A percentile compares a stretch with the other conserved stretches of the same genome.
These are phyloP conservation scores for Nannizziopsis barbatae DNA, from an alignment of 2,329 filamentous ascomycete species.

Conservation along the genomic window DNA sequence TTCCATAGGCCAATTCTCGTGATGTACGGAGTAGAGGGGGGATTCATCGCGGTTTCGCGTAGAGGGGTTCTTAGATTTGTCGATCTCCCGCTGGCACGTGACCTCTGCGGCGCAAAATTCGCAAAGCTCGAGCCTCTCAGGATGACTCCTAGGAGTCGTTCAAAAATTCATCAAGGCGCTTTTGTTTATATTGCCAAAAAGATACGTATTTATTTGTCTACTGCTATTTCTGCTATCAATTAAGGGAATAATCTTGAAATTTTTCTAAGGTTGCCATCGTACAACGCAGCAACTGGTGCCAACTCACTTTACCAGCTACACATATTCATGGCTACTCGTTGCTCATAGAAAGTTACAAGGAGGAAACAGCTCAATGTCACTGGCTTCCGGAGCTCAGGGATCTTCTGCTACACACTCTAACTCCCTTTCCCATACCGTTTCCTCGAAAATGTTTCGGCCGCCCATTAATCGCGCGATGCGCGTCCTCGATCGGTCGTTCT, in stretches of 20 bases:
- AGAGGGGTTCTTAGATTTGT: background rate
- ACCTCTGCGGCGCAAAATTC: background rate
- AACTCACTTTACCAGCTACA: too few relatives aligned
- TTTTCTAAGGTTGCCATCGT: background rate
- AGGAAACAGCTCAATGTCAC: slow-evolving; percentile 7
- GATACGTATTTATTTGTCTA: too few relatives aligned
- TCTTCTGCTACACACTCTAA: background rate
- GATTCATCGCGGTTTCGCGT: too few relatives aligned
- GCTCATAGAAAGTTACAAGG: background rate
- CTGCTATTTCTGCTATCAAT: too few relatives aligned
- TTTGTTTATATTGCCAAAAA: too few relatives aligned
- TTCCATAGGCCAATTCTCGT: too few relatives aligned
- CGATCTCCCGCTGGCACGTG: slow-evolving; percentile 11
- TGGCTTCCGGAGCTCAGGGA: slow-evolving; percentile 1
- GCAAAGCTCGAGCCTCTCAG: background rate
- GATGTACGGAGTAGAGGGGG: too few relatives aligned
- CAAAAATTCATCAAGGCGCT: too few relatives aligned
- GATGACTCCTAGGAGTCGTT: background rate
- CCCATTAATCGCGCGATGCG: slow-evolving; percentile 70
- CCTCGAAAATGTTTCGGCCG: slow-evolving; percentile 55
- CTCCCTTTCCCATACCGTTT: background rate
- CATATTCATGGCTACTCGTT: too few relatives aligned
- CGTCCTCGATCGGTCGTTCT: slow-evolving; percentile 71
- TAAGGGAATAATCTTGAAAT: background rate
- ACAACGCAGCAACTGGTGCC: background rate